phyloP scores from a whole-genome alignment of 2,329 filamentous ascomycete genomes.

The Xylaria sp. region DNA sequence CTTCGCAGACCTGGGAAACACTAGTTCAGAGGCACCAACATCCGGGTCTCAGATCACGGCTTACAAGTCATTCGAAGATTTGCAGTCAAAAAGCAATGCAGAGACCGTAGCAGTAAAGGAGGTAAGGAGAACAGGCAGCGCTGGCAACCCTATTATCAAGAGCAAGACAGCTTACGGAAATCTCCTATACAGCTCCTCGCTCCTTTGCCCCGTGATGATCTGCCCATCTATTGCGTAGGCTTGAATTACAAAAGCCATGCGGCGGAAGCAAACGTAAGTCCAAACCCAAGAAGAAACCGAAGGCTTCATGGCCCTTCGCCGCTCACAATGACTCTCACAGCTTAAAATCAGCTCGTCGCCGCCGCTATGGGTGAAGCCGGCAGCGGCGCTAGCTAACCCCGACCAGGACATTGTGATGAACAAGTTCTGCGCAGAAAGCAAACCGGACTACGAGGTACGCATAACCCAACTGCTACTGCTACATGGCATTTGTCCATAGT shows the following conservation, averaged over 20 bases:
- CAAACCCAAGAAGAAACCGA: not conserved
- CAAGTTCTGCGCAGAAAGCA: conserved; percentile 51
- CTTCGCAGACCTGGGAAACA: conserved; percentile 36
- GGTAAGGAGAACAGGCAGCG: conserved; percentile 11
- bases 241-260: conserved; percentile 43
- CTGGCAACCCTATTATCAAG: not conserved
- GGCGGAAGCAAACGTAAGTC: conserved; percentile 31
- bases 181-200: conserved; percentile 20
- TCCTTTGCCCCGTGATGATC: conserved; percentile 31
- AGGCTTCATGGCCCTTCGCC: not conserved
- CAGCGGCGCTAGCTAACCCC: conserved; percentile 44
- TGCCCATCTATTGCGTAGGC: conserved; percentile 44
- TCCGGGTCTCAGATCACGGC: conserved; percentile 21
- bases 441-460: conserved; percentile 50
- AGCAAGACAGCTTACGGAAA: not conserved
- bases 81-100: conserved; percentile 11
- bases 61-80: conserved; percentile 28
- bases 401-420: conserved; percentile 50
- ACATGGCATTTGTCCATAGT: no score
- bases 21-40: conserved; percentile 26
- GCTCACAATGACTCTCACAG: conserved; percentile 17
- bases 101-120: conserved; percentile 28
- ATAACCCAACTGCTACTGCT: no score
- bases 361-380: conserved; percentile 54
- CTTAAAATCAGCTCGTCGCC: conserved; percentile 28